Evolutionary conservation across 371 early-diverging fungal species (phyloP).

Genomic region (Mucor irregularis): DNA sequence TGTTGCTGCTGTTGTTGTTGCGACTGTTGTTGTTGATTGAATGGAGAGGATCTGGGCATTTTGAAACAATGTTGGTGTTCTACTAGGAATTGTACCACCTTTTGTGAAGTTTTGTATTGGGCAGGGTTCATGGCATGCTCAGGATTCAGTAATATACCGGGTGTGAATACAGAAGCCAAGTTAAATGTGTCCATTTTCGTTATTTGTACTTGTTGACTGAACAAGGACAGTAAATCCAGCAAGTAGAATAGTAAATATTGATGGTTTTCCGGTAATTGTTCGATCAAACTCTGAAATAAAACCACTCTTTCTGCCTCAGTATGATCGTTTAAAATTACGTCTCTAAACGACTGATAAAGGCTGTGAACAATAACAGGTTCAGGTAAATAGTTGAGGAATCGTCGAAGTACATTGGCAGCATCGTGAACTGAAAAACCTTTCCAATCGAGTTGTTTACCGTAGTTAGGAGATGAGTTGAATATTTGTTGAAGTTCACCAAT

Average conservation of each 20-base stretch:
- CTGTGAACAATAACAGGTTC: slow-evolving; percentile 62
- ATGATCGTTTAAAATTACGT: slow-evolving; percentile 45
- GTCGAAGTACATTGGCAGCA: slow-evolving; percentile 59
- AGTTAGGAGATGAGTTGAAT: slow-evolving; percentile 57
- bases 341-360: slow-evolving; percentile 60
- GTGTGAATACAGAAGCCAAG: slow-evolving; percentile 63
- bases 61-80: slow-evolving; percentile 50
- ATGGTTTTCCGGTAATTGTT: slow-evolving; percentile 56
- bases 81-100: slow-evolving; percentile 52
- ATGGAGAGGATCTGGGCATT: slow-evolving; percentile 24
- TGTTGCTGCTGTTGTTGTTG: background rate
- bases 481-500: slow-evolving; percentile 60
- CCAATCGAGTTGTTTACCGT: slow-evolving; percentile 64
- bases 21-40: background rate
- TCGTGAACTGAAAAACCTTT: slow-evolving; percentile 62
- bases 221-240: slow-evolving; percentile 57
- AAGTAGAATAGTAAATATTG: slow-evolving; percentile 64
- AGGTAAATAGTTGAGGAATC: slow-evolving; percentile 64
- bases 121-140: slow-evolving; percentile 51
- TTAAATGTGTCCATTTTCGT: slow-evolving; percentile 43
- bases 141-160: slow-evolving; percentile 58
- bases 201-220: slow-evolving; percentile 46
- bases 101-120: slow-evolving; percentile 52
- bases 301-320: slow-evolving; percentile 34
- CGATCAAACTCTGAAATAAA: slow-evolving; percentile 54